A percentile compares a stretch with the other conserved stretches of the same genome.
Conservation (phyloP, 140 eudicot species). For the Erigeron philadelphicus region DNA sequence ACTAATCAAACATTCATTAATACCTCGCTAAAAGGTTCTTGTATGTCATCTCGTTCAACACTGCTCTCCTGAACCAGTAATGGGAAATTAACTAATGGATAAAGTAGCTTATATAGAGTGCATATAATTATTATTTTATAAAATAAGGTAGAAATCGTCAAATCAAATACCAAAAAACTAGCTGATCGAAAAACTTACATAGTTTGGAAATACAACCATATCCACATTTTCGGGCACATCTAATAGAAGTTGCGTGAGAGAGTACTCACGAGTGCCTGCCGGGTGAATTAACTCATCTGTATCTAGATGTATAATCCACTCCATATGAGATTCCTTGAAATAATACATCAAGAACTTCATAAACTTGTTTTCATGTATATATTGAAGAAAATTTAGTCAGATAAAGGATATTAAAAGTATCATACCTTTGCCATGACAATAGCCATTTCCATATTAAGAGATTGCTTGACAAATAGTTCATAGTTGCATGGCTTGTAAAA, state of each 20-base stretch:
- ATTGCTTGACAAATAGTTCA: conserved; percentile 62
- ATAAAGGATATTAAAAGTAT: neutral
- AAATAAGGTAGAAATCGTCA: neutral
- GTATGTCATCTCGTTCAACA: conserved; percentile 46
- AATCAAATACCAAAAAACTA: neutral
- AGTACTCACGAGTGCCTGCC: conserved; percentile 47
- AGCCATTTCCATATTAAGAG: conserved; percentile 65
- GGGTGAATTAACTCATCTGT: conserved; percentile 57
- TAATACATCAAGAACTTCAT: conserved; percentile 19
- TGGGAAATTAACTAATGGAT: conserved; percentile 2
- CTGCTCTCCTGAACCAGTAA: conserved; percentile 44
- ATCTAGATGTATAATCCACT: conserved; percentile 61
- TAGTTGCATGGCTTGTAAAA: conserved; percentile 65
- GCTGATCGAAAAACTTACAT: conserved; percentile 32
- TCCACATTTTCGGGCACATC: conserved; percentile 42
- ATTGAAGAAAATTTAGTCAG: neutral
- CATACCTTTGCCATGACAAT: conserved; percentile 53
- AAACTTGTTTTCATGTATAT: neutral
- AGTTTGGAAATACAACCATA: conserved; percentile 53
- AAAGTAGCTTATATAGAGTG: conserved; percentile 3
- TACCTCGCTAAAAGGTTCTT: conserved; percentile 57
- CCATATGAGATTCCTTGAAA: conserved; percentile 51
- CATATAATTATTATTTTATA: neutral
- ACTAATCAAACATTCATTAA: conserved; percentile 3
- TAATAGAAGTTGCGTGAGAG: conserved; percentile 37